Evolutionary conservation across 768 basidiomycete species (phyloP).

Genomic region (Panaeolus papilionaceus): DNA sequence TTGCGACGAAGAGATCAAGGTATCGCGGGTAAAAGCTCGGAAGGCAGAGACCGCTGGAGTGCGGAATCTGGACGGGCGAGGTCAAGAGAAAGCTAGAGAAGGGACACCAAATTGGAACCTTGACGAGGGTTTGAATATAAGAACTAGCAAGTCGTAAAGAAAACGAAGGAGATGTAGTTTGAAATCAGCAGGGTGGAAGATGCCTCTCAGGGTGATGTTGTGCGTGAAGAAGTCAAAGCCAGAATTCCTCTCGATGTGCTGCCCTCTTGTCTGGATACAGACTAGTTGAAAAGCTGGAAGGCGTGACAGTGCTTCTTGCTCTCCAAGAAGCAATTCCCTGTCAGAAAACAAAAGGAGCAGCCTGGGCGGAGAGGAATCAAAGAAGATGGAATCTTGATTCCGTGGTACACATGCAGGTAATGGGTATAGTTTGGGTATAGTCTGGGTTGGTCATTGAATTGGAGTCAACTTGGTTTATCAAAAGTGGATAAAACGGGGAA

Average conservation of each 20-base stretch:
- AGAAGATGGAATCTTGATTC: conserved; percentile 5
- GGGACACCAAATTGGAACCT: background rate
- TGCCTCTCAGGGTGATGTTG: background rate
- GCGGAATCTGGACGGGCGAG: background rate
- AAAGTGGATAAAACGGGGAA: conserved; percentile 13
- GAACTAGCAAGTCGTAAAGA: background rate
- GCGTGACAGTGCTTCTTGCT: conserved; percentile 3
- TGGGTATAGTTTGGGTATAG: conserved; percentile 8
- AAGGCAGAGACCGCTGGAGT: background rate
- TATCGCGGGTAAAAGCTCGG: conserved; percentile 5
- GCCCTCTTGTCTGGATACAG: background rate
- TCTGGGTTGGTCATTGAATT: background rate
- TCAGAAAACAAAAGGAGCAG: conserved; percentile 14
- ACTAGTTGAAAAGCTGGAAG: background rate
- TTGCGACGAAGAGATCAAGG: background rate
- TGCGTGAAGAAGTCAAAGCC: background rate
- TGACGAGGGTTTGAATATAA: background rate
- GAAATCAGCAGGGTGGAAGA: background rate
- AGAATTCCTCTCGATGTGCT: background rate
- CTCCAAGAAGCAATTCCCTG: conserved; percentile 3
- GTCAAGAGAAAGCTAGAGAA: background rate
- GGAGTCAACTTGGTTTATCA: conserved; percentile 3
- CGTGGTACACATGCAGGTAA: background rate
- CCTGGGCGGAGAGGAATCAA: conserved; percentile 2
- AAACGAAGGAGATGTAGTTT: background rate